Conservation (phyloP, 2,329 filamentous ascomycete genomes). For the Exophiala mesophila region DNA sequence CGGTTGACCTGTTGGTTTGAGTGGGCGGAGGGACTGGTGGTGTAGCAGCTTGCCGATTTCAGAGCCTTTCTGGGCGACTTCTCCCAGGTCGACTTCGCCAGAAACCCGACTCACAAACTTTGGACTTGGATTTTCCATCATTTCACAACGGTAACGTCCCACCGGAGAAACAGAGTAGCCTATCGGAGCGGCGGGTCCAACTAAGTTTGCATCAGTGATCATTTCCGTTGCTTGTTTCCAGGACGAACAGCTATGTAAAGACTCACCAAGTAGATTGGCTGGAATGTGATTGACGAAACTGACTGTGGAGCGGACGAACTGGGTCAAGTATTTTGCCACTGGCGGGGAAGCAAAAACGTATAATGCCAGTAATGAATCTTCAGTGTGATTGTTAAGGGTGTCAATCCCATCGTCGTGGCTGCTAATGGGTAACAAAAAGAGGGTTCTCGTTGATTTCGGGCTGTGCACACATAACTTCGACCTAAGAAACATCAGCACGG, state of each 20-base stretch:
- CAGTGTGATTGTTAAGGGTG: conserved; percentile 32
- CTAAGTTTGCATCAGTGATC: conserved; percentile 1
- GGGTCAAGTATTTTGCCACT: conserved; percentile 55
- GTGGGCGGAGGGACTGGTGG: conserved; percentile 1
- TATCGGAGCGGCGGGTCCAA: conserved; percentile 8
- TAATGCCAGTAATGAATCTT: conserved; percentile 37
- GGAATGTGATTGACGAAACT: conserved; percentile 57
- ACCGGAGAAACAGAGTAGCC: conserved; percentile 4
- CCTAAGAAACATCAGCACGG: not conserved
- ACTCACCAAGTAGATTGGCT: conserved; percentile 44
- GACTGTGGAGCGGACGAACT: conserved; percentile 49
- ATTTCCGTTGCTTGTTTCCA: not conserved
- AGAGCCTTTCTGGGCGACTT: not conserved
- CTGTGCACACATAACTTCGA: not conserved
- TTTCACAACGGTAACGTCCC: conserved; percentile 1
- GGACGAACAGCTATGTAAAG: conserved; percentile 22
- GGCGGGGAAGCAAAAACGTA: conserved; percentile 50
- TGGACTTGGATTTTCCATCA: conserved; percentile 11
- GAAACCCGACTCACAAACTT: conserved; percentile 1
- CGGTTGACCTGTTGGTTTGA: conserved; percentile 9
- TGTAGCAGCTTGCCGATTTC: not conserved
- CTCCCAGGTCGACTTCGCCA: not conserved
- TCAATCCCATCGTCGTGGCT: conserved; percentile 54
- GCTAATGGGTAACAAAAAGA: conserved; percentile 39
- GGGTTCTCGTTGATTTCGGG: not conserved